Percentiles rank a stretch among this genome's conserved stretches.
phyloP scores from a whole-genome alignment of 768 basidiomycete genomes.

The Auriscalpium microsporum region DNA sequence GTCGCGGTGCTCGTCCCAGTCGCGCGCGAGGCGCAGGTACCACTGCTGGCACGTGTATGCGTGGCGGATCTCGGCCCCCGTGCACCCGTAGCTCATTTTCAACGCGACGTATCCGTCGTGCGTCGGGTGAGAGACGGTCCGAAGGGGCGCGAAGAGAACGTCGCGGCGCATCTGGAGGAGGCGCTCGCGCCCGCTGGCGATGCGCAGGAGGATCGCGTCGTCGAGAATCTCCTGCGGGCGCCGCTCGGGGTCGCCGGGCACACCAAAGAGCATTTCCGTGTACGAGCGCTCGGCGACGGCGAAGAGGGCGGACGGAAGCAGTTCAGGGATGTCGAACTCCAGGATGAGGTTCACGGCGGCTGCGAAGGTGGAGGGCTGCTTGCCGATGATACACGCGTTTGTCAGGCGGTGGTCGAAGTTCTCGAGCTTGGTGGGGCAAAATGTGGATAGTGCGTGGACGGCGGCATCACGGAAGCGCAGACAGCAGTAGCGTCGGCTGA shows the following conservation, averaged over 20 bases:
- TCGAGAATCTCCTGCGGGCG: not conserved
- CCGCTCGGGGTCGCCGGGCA: not conserved
- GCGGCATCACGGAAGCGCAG: not conserved
- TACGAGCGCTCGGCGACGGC: not conserved
- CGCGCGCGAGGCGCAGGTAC: not conserved
- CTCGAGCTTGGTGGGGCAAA: not conserved
- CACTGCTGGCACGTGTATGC: not conserved
- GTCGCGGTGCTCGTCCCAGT: not conserved
- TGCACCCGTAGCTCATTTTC: not conserved
- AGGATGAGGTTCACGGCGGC: not conserved
- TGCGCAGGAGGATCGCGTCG: not conserved
- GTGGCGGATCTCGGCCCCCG: not conserved
- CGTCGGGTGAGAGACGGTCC: not conserved
- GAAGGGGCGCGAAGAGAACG: not conserved
- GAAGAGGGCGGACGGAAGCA: not conserved
- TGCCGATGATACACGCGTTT: not conserved
- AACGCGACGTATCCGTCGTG: not conserved
- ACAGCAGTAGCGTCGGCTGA: not conserved
- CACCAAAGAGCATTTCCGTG: not conserved
- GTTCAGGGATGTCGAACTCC: not conserved
- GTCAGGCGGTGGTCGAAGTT: not conserved
- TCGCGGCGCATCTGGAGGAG: not conserved
- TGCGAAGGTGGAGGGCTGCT: not conserved
- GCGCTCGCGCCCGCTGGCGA: not conserved
- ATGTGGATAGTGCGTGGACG: not conserved